Conservation (phyloP, 2,329 filamentous ascomycete species). For the Madurella fahalii region DNA sequence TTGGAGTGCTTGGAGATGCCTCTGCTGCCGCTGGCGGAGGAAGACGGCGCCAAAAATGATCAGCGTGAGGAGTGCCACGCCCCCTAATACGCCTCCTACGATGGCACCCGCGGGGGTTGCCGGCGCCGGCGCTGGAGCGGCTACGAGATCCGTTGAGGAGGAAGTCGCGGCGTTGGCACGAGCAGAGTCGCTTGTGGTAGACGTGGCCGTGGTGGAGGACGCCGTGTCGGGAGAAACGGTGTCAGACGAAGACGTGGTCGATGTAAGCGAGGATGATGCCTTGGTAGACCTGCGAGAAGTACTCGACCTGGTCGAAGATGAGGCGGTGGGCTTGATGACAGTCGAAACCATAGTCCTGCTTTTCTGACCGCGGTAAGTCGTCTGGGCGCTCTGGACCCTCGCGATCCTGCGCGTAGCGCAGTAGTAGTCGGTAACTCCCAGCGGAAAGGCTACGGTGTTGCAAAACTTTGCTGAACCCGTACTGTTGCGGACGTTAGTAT, state of each 20-base stretch:
- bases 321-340: background rate
- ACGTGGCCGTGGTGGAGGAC: slow-evolving; percentile 3
- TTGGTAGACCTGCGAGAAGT: background rate
- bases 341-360: slow-evolving; percentile 28
- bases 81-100: slow-evolving; percentile 23
- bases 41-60: slow-evolving; percentile 16
- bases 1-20: background rate
- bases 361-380: slow-evolving; percentile 40
- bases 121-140: background rate
- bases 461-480: slow-evolving; percentile 37
- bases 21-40: slow-evolving; percentile 13
- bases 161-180: slow-evolving; percentile 3
- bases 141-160: background rate
- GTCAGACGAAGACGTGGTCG: background rate
- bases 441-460: slow-evolving; percentile 42
- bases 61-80: slow-evolving; percentile 20
- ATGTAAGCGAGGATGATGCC: background rate
- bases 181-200: slow-evolving; percentile 6
- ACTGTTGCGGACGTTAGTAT: slow-evolving; percentile 30
- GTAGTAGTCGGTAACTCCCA: slow-evolving; percentile 42
- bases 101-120: slow-evolving; percentile 21
- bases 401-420: slow-evolving; percentile 36
- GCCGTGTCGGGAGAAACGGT: background rate
- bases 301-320: background rate
- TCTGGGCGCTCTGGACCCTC: slow-evolving; percentile 35